Percentiles rank a stretch among this genome's conserved stretches.
These are phyloP conservation scores for Microdochium trichocladiopsis DNA, from an alignment of 2,329 filamentous ascomycete species.

Conservation along the genomic window DNA sequence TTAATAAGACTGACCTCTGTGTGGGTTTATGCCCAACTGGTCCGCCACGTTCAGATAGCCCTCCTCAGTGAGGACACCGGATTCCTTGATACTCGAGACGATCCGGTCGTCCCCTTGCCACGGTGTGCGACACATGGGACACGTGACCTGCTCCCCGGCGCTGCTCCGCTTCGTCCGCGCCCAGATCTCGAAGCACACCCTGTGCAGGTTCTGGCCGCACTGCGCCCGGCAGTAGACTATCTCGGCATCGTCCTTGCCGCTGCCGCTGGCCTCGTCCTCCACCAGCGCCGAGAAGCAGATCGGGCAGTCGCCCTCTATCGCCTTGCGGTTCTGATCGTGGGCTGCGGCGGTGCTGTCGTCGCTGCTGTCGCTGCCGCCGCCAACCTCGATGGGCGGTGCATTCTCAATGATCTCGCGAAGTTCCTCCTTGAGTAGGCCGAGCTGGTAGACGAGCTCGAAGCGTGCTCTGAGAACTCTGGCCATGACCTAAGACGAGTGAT, in stretches of 20 bases:
- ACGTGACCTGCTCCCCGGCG: slow-evolving; percentile 36
- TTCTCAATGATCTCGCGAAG: slow-evolving; percentile 49
- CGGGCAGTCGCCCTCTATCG: slow-evolving; percentile 46
- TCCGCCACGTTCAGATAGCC: slow-evolving; percentile 57
- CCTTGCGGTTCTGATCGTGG: slow-evolving; percentile 34
- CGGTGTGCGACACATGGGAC: slow-evolving; percentile 51
- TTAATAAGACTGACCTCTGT: slow-evolving; percentile 43
- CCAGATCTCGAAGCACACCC: slow-evolving; percentile 48
- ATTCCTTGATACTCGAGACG: slow-evolving; percentile 35
- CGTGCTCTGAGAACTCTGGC: slow-evolving; percentile 51
- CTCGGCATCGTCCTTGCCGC: slow-evolving; percentile 20
- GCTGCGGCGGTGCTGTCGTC: background rate
- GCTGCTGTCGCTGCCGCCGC: slow-evolving; percentile 10
- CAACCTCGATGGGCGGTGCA: slow-evolving; percentile 41
- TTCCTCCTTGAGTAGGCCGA: slow-evolving; percentile 51
- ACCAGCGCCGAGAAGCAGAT: slow-evolving; percentile 46
- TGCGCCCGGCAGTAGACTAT: slow-evolving; percentile 44
- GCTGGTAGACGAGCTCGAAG: slow-evolving; percentile 51
- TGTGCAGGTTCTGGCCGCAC: slow-evolving; percentile 49
- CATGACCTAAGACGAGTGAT: slow-evolving; percentile 34
- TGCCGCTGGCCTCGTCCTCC: slow-evolving; percentile 21
- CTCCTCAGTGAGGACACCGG: slow-evolving; percentile 32
- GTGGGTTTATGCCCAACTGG: slow-evolving; percentile 48
- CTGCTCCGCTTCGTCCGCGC: slow-evolving; percentile 34
- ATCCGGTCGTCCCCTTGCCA: slow-evolving; percentile 44